These are phyloP conservation scores for Cutaneotrichosporon sp. DNA, from an alignment of 1,284 basidiomycete species.

Conservation along the genomic window DNA sequence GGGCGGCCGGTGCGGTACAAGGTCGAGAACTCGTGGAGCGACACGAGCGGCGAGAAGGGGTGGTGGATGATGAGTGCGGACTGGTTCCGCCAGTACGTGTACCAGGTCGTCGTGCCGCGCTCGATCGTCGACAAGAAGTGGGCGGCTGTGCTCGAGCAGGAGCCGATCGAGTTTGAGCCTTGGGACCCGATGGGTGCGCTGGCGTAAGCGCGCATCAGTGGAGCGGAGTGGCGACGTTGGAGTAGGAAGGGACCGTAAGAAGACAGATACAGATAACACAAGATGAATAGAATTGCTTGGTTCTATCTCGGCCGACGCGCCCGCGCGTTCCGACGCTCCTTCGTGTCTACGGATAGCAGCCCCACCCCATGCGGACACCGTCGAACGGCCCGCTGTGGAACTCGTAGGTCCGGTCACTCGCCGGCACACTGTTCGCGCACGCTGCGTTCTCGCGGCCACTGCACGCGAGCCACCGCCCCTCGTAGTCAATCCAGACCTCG, in stretches of 20 bases:
- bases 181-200: conserved; percentile 83
- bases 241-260: not conserved
- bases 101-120: conserved; percentile 77
- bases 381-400: conserved; percentile 15
- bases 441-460: conserved; percentile 31
- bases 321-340: no score
- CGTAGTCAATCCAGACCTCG: conserved; percentile 31
- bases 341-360: no score
- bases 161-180: conserved; percentile 68
- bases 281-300: not conserved
- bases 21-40: conserved; percentile 95
- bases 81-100: conserved; percentile 86
- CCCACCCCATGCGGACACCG: conserved; percentile 8
- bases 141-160: conserved; percentile 73
- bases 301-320: no score
- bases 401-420: not conserved
- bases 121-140: conserved; percentile 75
- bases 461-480: conserved; percentile 21
- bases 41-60: conserved; percentile 76
- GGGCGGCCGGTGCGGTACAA: conserved; percentile 84
- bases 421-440: conserved; percentile 7
- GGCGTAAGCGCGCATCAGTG: conserved; percentile 3
- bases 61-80: conserved; percentile 88
- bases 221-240: not conserved
- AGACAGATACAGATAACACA: conserved; percentile 1